phyloP scores from a whole-genome alignment of 192 early-diverging fungal species.

The Coemansia sp. region DNA sequence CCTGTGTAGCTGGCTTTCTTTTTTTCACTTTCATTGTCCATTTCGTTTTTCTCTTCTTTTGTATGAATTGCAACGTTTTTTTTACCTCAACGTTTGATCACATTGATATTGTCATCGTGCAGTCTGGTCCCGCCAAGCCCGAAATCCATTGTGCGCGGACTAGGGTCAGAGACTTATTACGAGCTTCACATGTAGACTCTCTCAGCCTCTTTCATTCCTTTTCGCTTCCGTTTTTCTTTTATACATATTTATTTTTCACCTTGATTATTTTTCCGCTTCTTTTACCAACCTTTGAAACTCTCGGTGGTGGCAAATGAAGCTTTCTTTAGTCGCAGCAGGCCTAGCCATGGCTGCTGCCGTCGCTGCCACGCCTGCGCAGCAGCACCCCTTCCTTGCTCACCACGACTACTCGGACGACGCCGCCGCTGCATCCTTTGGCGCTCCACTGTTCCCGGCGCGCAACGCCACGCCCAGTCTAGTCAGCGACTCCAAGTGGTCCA shows the following conservation, averaged over 20 bases:
- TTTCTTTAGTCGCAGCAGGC: slow-evolving; percentile 17
- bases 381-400: slow-evolving; percentile 39
- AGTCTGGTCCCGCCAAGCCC: slow-evolving; percentile 1
- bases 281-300: slow-evolving; percentile 12
- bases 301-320: slow-evolving; percentile 10
- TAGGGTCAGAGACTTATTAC: neutral
- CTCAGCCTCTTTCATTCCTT: slow-evolving; percentile 2
- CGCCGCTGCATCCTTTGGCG: neutral
- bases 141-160: neutral
- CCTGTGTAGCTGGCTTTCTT: slow-evolving; percentile 16
- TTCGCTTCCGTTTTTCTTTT: neutral
- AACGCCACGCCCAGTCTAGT: slow-evolving; percentile 28
- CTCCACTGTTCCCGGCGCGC: slow-evolving; percentile 15
- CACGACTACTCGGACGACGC: slow-evolving; percentile 1
- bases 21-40: neutral
- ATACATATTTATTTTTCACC: neutral
- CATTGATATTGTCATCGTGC: neutral
- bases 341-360: slow-evolving; percentile 22
- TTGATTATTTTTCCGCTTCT: neutral
- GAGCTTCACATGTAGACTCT: neutral
- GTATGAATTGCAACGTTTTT: neutral
- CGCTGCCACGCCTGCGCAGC: slow-evolving; percentile 24
- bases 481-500: slow-evolving; percentile 32
- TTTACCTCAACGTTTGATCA: neutral
- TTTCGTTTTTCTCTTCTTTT: neutral